Evolutionary conservation across 768 basidiomycete genomes (phyloP), one percentile per base, ranked within the genome.

Genomic region (Leccinum imitatum): DNA sequence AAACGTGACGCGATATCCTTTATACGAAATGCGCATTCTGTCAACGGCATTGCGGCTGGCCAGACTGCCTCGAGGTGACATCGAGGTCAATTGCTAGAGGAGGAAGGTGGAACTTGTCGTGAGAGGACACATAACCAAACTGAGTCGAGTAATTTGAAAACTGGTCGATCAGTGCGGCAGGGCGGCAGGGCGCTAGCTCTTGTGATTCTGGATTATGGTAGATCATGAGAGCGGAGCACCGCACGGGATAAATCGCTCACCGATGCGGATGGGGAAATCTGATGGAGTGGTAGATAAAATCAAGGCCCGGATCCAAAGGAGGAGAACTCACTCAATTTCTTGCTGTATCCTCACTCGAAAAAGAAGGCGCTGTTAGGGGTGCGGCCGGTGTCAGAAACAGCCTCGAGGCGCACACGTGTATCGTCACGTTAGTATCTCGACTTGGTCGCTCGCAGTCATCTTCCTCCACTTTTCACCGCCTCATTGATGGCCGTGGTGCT

Each of bases 41-140:
- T 62, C 63, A 61, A 66, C 50, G 59, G 53, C 37, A 19, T 53
- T 62, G 64, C 57, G 63, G 68, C 62, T 57, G 59, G 50, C 53
- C 53, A 50, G 59, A 60, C 35, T 51, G 69, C 72, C 72, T 73
- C 69, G 73, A 73, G 72, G 73, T 54, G 39, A 6, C 63, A 62
- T 73, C 58, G 66, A 71, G 71, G 68, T 54, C 27, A 21, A 55
- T 57, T 50, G 44, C 54, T 50, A 27, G 19, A 59, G 25, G 50
- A 50, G 63, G 57, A 69, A 66, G 61, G 60, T 60, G 62, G 61
- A 55, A 58, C 33, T 15, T n/a, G 25, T 60, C 61, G 60, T 63
- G 53, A 33, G 56, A 50, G 54, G 51, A 53, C 61, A 59, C 56
- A 56, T 56, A 54, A 15, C 50, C 54, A 54, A 55, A 58, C 62